Percentiles rank a stretch among this genome's conserved stretches.
Evolutionary conservation across 176 grass and related monocot genomes (phyloP).

Genomic region (Eleusine coracana): DNA sequence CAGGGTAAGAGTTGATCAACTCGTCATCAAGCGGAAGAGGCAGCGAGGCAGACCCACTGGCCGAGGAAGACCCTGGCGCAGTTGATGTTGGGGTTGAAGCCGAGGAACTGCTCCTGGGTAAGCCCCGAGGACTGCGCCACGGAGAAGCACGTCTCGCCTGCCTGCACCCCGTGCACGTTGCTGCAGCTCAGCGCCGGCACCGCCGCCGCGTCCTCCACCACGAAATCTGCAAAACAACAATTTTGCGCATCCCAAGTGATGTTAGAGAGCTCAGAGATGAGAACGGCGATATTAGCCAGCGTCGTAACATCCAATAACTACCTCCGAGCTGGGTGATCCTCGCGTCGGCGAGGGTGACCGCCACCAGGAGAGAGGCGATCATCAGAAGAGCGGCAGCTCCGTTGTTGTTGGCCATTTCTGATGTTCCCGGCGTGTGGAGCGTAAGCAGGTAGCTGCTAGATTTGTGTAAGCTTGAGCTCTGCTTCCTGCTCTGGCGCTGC

Average conservation of each 20-base stretch:
- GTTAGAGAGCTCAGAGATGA: too few species aligned
- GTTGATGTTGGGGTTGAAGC: conserved; percentile 57
- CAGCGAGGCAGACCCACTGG: conserved; percentile 56
- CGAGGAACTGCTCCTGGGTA: conserved; percentile 10
- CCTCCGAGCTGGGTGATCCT: background rate
- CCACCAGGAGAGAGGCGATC: conserved; percentile 37
- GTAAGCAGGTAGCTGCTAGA: background rate
- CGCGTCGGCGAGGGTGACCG: conserved; percentile 7
- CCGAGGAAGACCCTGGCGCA: conserved; percentile 43
- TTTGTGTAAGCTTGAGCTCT: background rate
- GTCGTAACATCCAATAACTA: too few species aligned
- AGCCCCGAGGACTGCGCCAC: conserved; percentile 9
- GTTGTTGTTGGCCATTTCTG: background rate
- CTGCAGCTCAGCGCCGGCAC: conserved; percentile 32
- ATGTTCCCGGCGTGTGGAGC: background rate
- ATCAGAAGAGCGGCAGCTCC: conserved; percentile 31
- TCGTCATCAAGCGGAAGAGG: background rate
- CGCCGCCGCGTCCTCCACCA: background rate
- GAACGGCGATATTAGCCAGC: background rate
- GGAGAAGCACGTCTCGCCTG: conserved; percentile 34
- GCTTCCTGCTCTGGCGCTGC: background rate
- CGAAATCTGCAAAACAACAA: background rate
- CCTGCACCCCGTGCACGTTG: conserved; percentile 37
- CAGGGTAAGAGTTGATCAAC: background rate
- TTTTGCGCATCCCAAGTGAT: background rate